Evolutionary conservation across 2,329 filamentous ascomycete genomes (phyloP), one percentile per base, ranked within the genome.

Genomic region (Fusarium liriodendri): DNA sequence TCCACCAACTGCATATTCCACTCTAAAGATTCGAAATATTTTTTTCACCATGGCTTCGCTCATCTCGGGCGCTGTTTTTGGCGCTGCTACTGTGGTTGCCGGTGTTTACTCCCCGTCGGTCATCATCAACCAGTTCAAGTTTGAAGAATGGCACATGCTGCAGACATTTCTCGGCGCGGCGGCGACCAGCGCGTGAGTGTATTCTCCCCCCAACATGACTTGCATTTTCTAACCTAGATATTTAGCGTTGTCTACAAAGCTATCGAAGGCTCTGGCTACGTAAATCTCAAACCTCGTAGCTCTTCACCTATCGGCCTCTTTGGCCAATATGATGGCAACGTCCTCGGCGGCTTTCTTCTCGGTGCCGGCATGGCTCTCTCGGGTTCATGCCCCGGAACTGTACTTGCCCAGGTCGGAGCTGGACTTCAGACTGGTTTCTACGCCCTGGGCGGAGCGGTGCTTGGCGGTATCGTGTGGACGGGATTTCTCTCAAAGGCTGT

Each of bases 351-450:
- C 6, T 77, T 85, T 18, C 81, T 93, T 4, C 86, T 92, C 29
- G 91, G 92, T 38, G 79, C 87, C n/a, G 92, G 92, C 64, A 92
- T 93, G 91, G 86, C 89, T 7, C 82, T 93, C 18, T 88, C 90
- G 0, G 91, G 90, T 10, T 88, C 91, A 0, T 93, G 91, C 68
- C 90, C 92, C 0, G 92, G 92, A 1, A 92, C 90, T 0, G 85
- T 92, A 7, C 86, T 92, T 58, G 87, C 88, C 0, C 91, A 94
- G 80, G 76, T 90, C 13, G 90, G 87, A 2, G 82, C 86, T 14
- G 87, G 89, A 2, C 82, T 91, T 4, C 81, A 77, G 3, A 86
- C 88, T 0, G 89, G 89, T 0, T 78, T 85, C 42, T 87, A 85
- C 62, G 87, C 88, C 0, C 81, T 92, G 2, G 81, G 82, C 1